Evolutionary conservation across 1,284 basidiomycete genomes (phyloP), one percentile per base, ranked within the genome.

Genomic region (Xerocomus nothofagi): DNA sequence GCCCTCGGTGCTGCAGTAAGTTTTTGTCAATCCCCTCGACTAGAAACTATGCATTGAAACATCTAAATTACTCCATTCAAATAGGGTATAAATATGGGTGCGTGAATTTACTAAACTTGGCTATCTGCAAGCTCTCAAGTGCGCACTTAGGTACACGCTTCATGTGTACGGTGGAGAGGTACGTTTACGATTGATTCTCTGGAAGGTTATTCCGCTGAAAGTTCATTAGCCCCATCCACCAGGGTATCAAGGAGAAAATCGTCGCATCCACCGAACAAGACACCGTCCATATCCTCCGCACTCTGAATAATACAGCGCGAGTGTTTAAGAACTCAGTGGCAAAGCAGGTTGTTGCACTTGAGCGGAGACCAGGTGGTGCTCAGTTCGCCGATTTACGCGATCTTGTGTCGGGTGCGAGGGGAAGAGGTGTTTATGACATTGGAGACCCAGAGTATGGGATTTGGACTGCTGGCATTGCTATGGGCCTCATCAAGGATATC

Each of bases 181-280:
- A 57, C 31, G 67, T 56, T 37, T 21, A 3, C 32, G 10, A 7
- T 26, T 3, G 6, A 20, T 21, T 42, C 10, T 33, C n/a, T 38
- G 21, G 11, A 4, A n/a, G 33, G 9, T 30, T 21, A 26, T 36
- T 18, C 36, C 5, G 23, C 38, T 54, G 40, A 51, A 46, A 46
- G 21, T 46, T 6, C 21, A 54, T 34, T 48, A 85, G 89, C 47
- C 85, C 91, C 17, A 93, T 96, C 54, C 93, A 97, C 70, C 79
- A 89, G 57, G 90, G 84, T 57, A 91, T 98, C 78, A 98, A 98
- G 71, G 77, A 93, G 46, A 88, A 82, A 67, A 96, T 98, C 45
- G 87, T 98, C 43, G 75, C 80, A 10, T 84, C 91, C 6, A 83
- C 79, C 6, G 94, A 98, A 70, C 77, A 79, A 49, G 89, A 96